Conservation (phyloP, 768 basidiomycete genomes). For the Tylopilus vinaceipallidus region DNA sequence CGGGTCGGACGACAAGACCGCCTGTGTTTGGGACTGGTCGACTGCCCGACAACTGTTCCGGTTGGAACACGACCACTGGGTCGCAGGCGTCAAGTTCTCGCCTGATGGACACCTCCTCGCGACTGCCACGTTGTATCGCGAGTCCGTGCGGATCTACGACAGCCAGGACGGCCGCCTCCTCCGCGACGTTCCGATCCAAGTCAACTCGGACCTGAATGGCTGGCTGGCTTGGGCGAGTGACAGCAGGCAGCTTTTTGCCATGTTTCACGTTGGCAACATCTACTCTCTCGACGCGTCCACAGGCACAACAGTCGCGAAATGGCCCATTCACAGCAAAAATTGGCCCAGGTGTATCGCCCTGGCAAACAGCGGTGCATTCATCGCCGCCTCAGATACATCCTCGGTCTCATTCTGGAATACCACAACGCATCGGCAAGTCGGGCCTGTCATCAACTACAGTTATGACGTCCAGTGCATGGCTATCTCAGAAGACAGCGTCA, state of each 20-base stretch:
- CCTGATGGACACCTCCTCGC: too few species aligned
- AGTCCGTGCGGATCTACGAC: too few species aligned
- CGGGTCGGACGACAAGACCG: too few species aligned
- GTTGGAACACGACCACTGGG: too few species aligned
- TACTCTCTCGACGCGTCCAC: not conserved
- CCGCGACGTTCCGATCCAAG: not conserved
- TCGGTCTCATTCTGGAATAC: constrained; percentile 13
- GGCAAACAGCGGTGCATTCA: not conserved
- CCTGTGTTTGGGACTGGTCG: too few species aligned
- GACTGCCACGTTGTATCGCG: too few species aligned
- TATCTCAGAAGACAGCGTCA: not conserved
- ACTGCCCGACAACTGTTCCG: too few species aligned
- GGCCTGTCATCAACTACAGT: not conserved
- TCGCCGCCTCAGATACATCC: not conserved
- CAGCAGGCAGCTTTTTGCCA: constrained; percentile 1
- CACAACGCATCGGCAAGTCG: not conserved
- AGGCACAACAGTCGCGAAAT: not conserved
- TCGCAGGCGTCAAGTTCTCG: too few species aligned
- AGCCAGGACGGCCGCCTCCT: not conserved
- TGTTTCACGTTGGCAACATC: not conserved
- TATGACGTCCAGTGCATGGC: not conserved
- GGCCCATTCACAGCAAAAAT: not conserved
- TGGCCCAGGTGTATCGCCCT: not conserved
- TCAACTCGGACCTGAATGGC: not conserved
- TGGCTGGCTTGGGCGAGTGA: not conserved